Percentiles rank a stretch among this genome's conserved stretches.
Evolutionary conservation across 495 filamentous ascomycete species (phyloP).

Genomic region (Daldinia loculata): DNA sequence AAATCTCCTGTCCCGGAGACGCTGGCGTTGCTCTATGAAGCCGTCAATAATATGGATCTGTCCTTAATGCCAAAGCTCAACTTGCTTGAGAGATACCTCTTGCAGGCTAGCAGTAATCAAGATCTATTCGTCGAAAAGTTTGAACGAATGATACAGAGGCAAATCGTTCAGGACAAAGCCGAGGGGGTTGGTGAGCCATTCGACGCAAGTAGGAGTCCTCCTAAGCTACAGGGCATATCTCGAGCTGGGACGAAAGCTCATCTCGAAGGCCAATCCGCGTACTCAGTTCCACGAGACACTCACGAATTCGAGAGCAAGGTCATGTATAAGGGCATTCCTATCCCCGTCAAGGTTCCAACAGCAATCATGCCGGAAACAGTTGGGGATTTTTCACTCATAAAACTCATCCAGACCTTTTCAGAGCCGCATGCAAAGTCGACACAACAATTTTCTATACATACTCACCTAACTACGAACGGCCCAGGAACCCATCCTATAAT

Average conservation of each 20-base stretch:
- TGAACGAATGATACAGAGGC: conserved; percentile 83
- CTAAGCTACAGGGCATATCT: conserved; percentile 58
- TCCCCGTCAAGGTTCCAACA: conserved; percentile 94
- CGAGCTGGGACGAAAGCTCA: conserved; percentile 64
- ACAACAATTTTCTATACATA: conserved; percentile 86
- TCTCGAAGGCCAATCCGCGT: conserved; percentile 59
- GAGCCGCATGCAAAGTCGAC: conserved; percentile 78
- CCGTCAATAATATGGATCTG: conserved; percentile 96
- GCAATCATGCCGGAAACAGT: conserved; percentile 95
- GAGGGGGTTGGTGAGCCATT: conserved; percentile 53
- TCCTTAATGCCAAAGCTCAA: conserved; percentile 90
- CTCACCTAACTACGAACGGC: conserved; percentile 93
- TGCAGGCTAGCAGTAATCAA: conserved; percentile 90
- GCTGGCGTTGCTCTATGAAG: conserved; percentile 85
- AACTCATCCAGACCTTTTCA: conserved; percentile 93
- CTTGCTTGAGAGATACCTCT: conserved; percentile 81
- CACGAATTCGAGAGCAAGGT: conserved; percentile 97
- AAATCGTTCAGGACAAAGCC: conserved; percentile 62
- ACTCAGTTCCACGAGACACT: conserved; percentile 85
- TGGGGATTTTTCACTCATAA: conserved; percentile 96
- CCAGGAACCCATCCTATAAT: conserved; percentile 80
- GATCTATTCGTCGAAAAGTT: conserved; percentile 99
- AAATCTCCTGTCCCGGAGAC: conserved; percentile 90
- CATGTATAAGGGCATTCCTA: conserved; percentile 91
- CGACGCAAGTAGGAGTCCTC: conserved; percentile 58